phyloP scores from a whole-genome alignment of 2,329 filamentous ascomycete genomes.

The Pleomassaria siparia region DNA sequence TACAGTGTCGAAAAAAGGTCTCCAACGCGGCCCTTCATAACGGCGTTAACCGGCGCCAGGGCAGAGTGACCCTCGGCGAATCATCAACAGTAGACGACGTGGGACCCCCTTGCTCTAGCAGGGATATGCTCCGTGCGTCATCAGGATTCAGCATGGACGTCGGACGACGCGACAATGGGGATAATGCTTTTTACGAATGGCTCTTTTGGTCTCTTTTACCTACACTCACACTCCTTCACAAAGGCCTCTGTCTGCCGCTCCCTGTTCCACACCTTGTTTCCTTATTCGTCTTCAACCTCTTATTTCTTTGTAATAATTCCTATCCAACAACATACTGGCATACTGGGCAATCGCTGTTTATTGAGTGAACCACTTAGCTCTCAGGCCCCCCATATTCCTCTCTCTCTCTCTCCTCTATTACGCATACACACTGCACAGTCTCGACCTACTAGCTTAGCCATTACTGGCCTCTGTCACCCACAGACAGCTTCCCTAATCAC shows the following conservation, averaged over 20 bases:
- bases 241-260: background rate
- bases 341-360: conserved; percentile 8
- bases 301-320: conserved; percentile 17
- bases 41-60: background rate
- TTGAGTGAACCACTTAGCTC: conserved; percentile 10
- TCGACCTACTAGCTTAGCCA: no score
- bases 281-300: conserved; percentile 9
- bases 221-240: no score
- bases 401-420: background rate
- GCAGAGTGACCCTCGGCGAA: background rate
- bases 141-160: background rate
- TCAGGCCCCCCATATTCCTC: conserved; percentile 1
- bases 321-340: no score
- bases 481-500: conserved; percentile 3
- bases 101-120: background rate
- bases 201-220: no score
- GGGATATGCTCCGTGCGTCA: conserved; percentile 1
- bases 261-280: background rate
- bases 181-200: no score
- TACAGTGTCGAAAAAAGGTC: background rate
- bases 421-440: conserved; percentile 1
- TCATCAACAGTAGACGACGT: background rate
- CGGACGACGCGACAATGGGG: background rate
- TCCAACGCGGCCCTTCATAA: background rate
- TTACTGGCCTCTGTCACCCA: no score